These are phyloP conservation scores for Anisodus tanguticus DNA, from an alignment of 257 asterid genomes.

Conservation along the genomic window DNA sequence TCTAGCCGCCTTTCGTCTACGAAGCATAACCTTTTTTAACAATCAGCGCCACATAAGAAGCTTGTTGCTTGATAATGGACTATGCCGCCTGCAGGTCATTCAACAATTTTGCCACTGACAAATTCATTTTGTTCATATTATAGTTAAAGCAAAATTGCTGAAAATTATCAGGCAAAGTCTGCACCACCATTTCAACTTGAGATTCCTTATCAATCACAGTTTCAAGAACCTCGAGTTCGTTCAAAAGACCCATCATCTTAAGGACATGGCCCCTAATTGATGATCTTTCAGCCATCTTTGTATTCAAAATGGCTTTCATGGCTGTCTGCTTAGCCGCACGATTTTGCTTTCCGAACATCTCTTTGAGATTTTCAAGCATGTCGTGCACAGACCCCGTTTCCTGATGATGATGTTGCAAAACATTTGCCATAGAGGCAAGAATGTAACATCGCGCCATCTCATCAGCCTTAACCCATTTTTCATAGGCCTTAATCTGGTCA, in stretches of 20 bases:
- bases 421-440: too few species aligned
- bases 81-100: background rate
- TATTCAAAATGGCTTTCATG: background rate
- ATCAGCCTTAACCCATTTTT: too few species aligned
- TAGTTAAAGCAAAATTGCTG: background rate
- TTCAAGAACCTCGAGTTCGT: too few species aligned
- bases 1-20: background rate
- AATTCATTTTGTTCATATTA: background rate
- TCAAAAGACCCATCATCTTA: too few species aligned
- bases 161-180: background rate
- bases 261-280: background rate
- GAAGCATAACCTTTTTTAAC: background rate
- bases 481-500: too few species aligned
- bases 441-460: too few species aligned
- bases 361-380: background rate
- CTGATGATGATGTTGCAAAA: too few species aligned
- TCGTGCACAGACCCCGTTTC: too few species aligned
- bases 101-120: background rate
- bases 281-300: too few species aligned
- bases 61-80: background rate
- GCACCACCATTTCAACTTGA: background rate
- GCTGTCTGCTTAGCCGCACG: background rate
- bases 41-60: background rate
- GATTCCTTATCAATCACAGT: too few species aligned
- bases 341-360: background rate